Evolutionary conservation across 2,329 filamentous ascomycete genomes (phyloP), one percentile per base, ranked within the genome.

Genomic region (Dothideomycetidae sp.): DNA sequence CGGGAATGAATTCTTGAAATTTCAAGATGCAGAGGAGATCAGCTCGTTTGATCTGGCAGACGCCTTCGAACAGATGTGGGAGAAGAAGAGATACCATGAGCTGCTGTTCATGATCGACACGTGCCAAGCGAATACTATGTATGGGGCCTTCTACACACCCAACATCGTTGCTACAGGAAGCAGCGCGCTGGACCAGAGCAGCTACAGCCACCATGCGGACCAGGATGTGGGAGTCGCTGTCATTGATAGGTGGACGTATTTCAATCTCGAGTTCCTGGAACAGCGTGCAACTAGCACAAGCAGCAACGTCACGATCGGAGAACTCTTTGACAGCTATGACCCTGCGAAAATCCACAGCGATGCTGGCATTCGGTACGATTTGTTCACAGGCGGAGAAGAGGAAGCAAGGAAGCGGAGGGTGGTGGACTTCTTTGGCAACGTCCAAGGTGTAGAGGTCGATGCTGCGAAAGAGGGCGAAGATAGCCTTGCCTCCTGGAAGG

Each of bases 81-180:
- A 98, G 70, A 98, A 98, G 75, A 92, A 92, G 66, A 78, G 90
- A 67, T 78, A 58, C n/a, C 83, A 96, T 57, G 90, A 98, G 61
- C 77, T 98, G 49, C 73, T 98, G 41, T 98, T 98, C 67, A 98
- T 98, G 90, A 98, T 98, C 61, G 90, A 98, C 59, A 98, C 90
- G 0, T 98, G 90, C 64, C 90, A 98, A 63, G 90, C 90, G 39
- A 98, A 98, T 59, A 98, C 90, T 19, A 94, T 98, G 85, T 98
- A 93, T 64, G 88, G 78, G 55, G 88, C 93, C 51, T 83, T 98
- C 53, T 98, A 98, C 66, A 93, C 85, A 4, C 88, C 88, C 33
- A 96, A 96, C 53, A 94, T 98, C 51, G 85, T 98, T 52, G 90
- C 90, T 0, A 98, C 92, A 0, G 90, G 90, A n/a, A 93, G 83